Percentiles rank a stretch among this genome's conserved stretches.
phyloP scores from a whole-genome alignment of 163 green algal species.

The Botryococcus braunii region DNA sequence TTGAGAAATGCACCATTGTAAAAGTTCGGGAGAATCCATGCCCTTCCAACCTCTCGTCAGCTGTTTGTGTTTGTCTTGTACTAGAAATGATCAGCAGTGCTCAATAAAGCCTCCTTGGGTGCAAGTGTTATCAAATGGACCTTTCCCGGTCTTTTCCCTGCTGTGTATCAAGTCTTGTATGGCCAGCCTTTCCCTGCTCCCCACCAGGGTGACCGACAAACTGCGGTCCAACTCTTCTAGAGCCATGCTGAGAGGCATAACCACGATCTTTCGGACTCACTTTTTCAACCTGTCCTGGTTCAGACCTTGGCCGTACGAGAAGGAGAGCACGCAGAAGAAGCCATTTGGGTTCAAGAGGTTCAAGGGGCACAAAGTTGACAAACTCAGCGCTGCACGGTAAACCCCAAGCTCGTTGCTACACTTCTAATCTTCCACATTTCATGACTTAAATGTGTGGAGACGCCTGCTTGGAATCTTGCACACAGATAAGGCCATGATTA shows the following conservation, averaged over 20 bases:
- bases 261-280: too few species aligned
- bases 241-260: too few species aligned
- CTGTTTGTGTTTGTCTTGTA: neutral
- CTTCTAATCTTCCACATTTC: too few species aligned
- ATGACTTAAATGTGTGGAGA: too few species aligned
- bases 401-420: neutral
- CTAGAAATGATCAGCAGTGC: neutral
- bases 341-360: slow-evolving; percentile 12
- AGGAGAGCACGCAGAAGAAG: slow-evolving; percentile 4
- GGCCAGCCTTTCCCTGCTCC: too few species aligned
- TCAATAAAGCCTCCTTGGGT: neutral
- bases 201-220: too few species aligned
- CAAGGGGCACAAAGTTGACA: slow-evolving; percentile 54
- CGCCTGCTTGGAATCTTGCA: neutral
- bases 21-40: too few species aligned
- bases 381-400: slow-evolving; percentile 8
- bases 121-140: slow-evolving; percentile 4
- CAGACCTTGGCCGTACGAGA: slow-evolving; percentile 36
- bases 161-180: too few species aligned
- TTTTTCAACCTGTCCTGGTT: neutral
- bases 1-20: too few species aligned
- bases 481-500: neutral
- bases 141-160: too few species aligned
- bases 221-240: too few species aligned
- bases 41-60: too few species aligned